Percentiles rank a stretch among this genome's conserved stretches.
These are phyloP conservation scores for Neopestalotiopsis sp. DNA, from an alignment of 2,329 filamentous ascomycete genomes.

Conservation along the genomic window DNA sequence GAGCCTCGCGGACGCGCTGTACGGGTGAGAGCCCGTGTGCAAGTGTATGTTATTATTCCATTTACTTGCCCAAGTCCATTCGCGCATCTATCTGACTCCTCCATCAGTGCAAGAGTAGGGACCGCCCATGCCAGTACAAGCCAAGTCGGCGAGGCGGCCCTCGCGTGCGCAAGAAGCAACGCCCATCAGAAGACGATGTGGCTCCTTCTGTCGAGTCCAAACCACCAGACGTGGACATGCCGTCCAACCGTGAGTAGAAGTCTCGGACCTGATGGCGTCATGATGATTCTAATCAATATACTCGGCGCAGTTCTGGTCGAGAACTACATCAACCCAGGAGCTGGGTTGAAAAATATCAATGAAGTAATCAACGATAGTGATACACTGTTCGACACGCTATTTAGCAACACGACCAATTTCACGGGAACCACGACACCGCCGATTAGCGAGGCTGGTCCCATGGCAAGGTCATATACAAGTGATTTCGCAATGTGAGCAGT, in stretches of 20 bases:
- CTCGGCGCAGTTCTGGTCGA: constrained; percentile 37
- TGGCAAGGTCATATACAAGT: constrained; percentile 49
- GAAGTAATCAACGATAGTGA: constrained; percentile 53
- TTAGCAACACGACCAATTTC: constrained; percentile 33
- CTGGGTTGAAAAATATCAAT: constrained; percentile 51
- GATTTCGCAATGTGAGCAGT: constrained; percentile 44
- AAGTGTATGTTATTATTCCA: constrained; percentile 10
- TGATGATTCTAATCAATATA: constrained; percentile 24
- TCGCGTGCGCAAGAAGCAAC: constrained; percentile 47
- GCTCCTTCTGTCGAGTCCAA: constrained; percentile 32
- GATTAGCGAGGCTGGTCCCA: constrained; percentile 30
- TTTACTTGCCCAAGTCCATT: not conserved
- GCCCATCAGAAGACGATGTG: constrained; percentile 34
- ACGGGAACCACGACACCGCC: constrained; percentile 23
- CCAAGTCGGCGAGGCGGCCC: constrained; percentile 50
- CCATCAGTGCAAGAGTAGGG: constrained; percentile 44
- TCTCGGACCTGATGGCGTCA: constrained; percentile 20
- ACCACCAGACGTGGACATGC: constrained; percentile 34
- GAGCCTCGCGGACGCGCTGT: constrained; percentile 19
- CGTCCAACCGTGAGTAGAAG: constrained; percentile 37
- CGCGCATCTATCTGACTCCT: constrained; percentile 23
- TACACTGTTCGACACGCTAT: constrained; percentile 52
- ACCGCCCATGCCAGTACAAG: constrained; percentile 48
- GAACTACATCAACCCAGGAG: constrained; percentile 52
- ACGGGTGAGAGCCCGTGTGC: constrained; percentile 17